Base-by-base conservation (phyloP, 768 basidiomycete species). In the Phaeotremella skinneri region DNA sequence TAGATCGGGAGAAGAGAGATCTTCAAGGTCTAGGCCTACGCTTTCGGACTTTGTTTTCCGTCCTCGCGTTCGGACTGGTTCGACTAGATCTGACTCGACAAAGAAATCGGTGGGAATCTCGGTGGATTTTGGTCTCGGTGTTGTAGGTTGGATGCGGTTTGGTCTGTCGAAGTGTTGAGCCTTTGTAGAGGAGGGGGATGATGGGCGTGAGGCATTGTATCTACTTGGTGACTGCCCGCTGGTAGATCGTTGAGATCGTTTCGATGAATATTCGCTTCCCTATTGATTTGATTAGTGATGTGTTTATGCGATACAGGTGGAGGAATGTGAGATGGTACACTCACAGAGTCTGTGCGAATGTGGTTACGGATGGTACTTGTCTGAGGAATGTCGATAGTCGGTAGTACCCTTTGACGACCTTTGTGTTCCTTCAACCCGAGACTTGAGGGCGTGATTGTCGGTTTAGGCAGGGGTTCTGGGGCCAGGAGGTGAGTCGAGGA, bases 391-490 rank as follows among this genome's bases (percentile, higher is more conserved):
- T 45, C 43, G 21, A 45, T 9, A 45, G 21, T 45, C 20, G 43
- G 43, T 45, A 45, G 21, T 9, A 14, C 43, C 20, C 43, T 45
- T 23, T 13, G 7, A 14, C 43, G 43, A 20, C 21, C 21, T 20
- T 45, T 45, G 43, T 45, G 21, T 20, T 45, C 43, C 20, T 45
- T 45, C 9, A 62, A 58, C 9, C 61, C 61, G n/a, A 62, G 42
- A n/a, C 45, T 52, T 32, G 52, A 51, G 7, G 61, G 55, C 27
- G 49, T 54, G n/a, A 34, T 51, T 11, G 60, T 50, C 9, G 32
- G 29, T 2, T 54, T 54, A 23, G 59, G 59, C 20, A 56, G 34
- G 21, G 48, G 50, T 20, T 30, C 21, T 13, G 42, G 37, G 25
- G n/a, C n/a, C n/a, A n/a, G 26, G 20, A 16, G 5, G 29, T 25